These are phyloP conservation scores for Penicillium glabrum DNA, from an alignment of 2,329 filamentous ascomycete species.

Conservation along the genomic window DNA sequence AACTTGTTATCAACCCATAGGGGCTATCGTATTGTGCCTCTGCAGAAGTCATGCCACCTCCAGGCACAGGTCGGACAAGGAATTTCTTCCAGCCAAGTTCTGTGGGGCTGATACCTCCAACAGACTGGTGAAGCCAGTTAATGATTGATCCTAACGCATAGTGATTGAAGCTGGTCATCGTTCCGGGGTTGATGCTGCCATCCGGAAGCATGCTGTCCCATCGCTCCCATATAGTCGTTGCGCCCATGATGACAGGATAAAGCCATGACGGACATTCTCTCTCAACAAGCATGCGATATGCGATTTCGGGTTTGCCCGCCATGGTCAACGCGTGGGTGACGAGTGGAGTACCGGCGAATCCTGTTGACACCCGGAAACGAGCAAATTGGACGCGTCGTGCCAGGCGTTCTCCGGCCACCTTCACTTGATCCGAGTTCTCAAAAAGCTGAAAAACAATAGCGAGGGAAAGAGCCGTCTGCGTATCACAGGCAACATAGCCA, in stretches of 20 bases:
- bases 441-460: constrained; percentile 4
- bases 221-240: constrained; percentile 47
- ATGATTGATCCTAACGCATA: constrained; percentile 43
- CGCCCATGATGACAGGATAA: constrained; percentile 17
- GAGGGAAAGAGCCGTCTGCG: constrained; percentile 1
- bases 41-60: not conserved
- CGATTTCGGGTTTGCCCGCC: constrained; percentile 19
- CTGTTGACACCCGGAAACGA: constrained; percentile 35
- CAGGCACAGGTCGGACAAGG: not conserved
- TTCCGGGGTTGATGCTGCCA: constrained; percentile 39
- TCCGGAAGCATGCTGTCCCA: constrained; percentile 44
- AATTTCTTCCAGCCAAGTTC: constrained; percentile 33
- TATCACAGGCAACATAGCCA: constrained; percentile 2
- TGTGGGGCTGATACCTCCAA: constrained; percentile 9
- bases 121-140: constrained; percentile 39
- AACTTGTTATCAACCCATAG: not conserved
- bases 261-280: constrained; percentile 13
- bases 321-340: constrained; percentile 28
- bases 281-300: constrained; percentile 45
- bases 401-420: not conserved
- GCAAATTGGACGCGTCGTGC: constrained; percentile 18
- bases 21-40: not conserved
- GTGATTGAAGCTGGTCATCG: constrained; percentile 48
- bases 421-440: constrained; percentile 37
- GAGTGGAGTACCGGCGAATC: constrained; percentile 35